Evolutionary conservation across 164 flowering plant genomes (phyloP).

Genomic region (Buxus sempervirens): DNA sequence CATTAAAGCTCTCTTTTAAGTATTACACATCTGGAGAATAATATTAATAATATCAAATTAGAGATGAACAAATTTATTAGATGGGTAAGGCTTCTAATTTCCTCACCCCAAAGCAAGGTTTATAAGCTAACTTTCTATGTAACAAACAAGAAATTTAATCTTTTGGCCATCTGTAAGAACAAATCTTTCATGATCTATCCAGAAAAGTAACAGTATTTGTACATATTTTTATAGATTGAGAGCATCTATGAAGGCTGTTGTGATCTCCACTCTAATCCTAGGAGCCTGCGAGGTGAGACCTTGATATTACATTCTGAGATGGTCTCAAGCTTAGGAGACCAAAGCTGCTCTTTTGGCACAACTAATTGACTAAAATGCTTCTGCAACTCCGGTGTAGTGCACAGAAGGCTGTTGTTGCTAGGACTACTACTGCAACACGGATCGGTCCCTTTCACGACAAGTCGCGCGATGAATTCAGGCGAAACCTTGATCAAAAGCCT

Average conservation of each 20-base stretch:
- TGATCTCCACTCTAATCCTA: constrained; percentile 51
- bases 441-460: constrained; percentile 26
- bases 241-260: constrained; percentile 15
- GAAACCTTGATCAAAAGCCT: constrained; percentile 57
- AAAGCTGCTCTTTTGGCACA: constrained; percentile 54
- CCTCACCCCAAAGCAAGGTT: too few species aligned
- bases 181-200: too few species aligned
- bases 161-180: too few species aligned
- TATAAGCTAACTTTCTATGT: too few species aligned
- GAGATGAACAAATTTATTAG: too few species aligned
- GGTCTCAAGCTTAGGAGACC: constrained; percentile 92
- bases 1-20: too few species aligned
- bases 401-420: constrained; percentile 29
- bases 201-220: neutral
- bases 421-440: neutral
- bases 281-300: constrained; percentile 55
- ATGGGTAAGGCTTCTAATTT: too few species aligned
- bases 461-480: constrained; percentile 58
- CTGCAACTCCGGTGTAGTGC: constrained; percentile 90
- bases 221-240: neutral
- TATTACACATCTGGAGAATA: too few species aligned
- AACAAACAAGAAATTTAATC: too few species aligned
- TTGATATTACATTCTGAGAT: constrained; percentile 57
- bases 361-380: constrained; percentile 74
- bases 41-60: too few species aligned